A percentile compares a stretch with the other conserved stretches of the same genome.
These are phyloP conservation scores for Polychaeton citri DNA, from an alignment of 2,329 filamentous ascomycete genomes.

Conservation along the genomic window DNA sequence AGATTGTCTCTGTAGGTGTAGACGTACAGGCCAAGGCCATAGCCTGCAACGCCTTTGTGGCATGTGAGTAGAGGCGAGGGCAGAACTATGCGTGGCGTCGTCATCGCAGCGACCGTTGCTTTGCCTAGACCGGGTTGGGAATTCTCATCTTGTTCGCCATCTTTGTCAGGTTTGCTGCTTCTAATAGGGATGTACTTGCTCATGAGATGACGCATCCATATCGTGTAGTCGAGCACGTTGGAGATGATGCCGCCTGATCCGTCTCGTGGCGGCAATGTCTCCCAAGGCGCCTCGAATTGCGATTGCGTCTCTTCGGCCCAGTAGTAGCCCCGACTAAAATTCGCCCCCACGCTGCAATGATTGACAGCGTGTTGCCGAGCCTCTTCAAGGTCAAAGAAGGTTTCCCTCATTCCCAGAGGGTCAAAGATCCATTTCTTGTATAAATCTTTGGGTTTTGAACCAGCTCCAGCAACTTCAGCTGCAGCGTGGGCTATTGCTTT, in stretches of 20 bases:
- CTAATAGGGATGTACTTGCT: constrained; percentile 3
- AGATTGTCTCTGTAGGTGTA: constrained; percentile 31
- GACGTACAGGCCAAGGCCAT: constrained; percentile 29
- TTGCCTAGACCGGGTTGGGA: too few species aligned
- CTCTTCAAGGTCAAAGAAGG: constrained; percentile 24
- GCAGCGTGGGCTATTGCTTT: constrained; percentile 33
- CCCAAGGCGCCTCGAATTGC: constrained; percentile 4
- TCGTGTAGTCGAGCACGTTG: constrained; percentile 37
- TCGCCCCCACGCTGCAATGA: constrained; percentile 1
- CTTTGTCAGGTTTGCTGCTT: neutral
- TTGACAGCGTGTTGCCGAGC: constrained; percentile 11
- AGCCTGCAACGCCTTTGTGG: too few species aligned
- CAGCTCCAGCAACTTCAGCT: constrained; percentile 30
- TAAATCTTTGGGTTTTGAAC: too few species aligned
- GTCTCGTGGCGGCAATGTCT: constrained; percentile 6
- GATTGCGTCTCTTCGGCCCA: constrained; percentile 8
- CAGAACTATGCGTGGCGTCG: constrained; percentile 5
- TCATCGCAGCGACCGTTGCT: constrained; percentile 4
- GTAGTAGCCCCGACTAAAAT: constrained; percentile 11
- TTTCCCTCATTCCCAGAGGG: constrained; percentile 28
- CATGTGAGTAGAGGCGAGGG: constrained; percentile 13
- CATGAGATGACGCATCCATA: constrained; percentile 39
- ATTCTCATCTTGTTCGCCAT: too few species aligned
- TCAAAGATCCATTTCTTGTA: constrained; percentile 23
- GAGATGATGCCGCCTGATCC: constrained; percentile 24